Evolutionary conservation across 2,329 filamentous ascomycete genomes (phyloP).

Genomic region (Cadophora malorum): DNA sequence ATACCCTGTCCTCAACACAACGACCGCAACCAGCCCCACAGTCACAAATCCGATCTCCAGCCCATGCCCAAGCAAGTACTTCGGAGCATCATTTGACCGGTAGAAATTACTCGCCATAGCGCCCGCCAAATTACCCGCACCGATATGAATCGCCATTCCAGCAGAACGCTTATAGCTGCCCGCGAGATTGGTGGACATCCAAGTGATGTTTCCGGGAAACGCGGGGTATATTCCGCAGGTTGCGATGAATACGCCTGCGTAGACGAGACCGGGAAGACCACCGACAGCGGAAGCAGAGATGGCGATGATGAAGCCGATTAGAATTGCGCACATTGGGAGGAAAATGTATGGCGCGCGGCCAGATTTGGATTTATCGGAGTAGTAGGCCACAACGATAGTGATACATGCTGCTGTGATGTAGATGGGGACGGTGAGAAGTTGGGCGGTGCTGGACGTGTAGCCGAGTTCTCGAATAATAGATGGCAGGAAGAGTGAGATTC

Average conservation of each 20-base stretch:
- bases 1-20: conserved; percentile 16
- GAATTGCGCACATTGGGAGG: conserved; percentile 57
- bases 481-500: conserved; percentile 48
- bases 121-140: conserved; percentile 63
- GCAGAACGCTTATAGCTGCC: conserved; percentile 62
- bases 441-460: conserved; percentile 56
- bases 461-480: conserved; percentile 55
- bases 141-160: conserved; percentile 70
- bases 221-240: conserved; percentile 54
- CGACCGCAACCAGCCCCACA: conserved; percentile 4
- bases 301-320: conserved; percentile 63
- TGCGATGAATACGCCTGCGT: conserved; percentile 53
- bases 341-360: conserved; percentile 61
- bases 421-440: conserved; percentile 56
- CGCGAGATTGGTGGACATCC: conserved; percentile 62
- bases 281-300: conserved; percentile 44
- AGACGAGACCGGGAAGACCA: conserved; percentile 51
- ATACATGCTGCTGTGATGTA: conserved; percentile 69
- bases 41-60: conserved; percentile 23
- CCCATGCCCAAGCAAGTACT: conserved; percentile 58
- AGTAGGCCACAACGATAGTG: conserved; percentile 49
- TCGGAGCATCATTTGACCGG: conserved; percentile 55
- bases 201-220: conserved; percentile 55
- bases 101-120: conserved; percentile 79
- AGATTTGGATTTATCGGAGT: conserved; percentile 27